phyloP scores from a whole-genome alignment of 495 filamentous ascomycete genomes.

The Aspergillus sclerotiicarbonarius region DNA sequence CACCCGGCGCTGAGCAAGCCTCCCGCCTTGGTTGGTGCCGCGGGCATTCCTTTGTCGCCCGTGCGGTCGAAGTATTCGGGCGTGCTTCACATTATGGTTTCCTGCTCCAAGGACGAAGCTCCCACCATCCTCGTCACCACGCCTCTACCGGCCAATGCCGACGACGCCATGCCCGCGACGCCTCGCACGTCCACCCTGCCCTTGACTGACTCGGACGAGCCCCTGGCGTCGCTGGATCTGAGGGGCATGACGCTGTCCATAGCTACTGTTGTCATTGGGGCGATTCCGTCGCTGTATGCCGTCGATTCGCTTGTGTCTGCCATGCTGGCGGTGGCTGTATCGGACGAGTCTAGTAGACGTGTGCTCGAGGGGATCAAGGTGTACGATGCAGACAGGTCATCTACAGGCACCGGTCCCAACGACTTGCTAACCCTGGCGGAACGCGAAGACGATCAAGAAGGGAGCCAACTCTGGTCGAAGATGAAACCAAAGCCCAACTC shows the following conservation, averaged over 20 bases:
- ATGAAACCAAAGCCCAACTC: constrained; percentile 22
- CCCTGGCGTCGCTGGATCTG: constrained; percentile 51
- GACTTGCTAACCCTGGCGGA: constrained; percentile 41
- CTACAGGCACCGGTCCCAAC: constrained; percentile 11
- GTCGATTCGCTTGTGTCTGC: constrained; percentile 73
- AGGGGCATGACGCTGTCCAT: constrained; percentile 46
- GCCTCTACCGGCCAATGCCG: constrained; percentile 32
- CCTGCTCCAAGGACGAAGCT: constrained; percentile 32
- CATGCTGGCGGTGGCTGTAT: constrained; percentile 64
- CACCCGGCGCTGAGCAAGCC: constrained; percentile 60
- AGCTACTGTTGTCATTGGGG: constrained; percentile 39
- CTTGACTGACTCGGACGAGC: constrained; percentile 39
- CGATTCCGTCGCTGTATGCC: constrained; percentile 62
- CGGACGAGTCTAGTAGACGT: constrained; percentile 50
- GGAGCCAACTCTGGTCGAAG: constrained; percentile 31
- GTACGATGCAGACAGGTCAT: constrained; percentile 13
- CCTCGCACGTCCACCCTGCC: constrained; percentile 44
- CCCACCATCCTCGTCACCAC: constrained; percentile 44
- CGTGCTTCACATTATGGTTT: constrained; percentile 41
- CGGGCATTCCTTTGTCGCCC: constrained; percentile 63
- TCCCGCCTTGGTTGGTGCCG: constrained; percentile 50
- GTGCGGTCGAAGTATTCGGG: constrained; percentile 35
- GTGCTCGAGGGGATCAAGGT: constrained; percentile 37
- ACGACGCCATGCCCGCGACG: constrained; percentile 40
- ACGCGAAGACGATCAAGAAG: constrained; percentile 39